A percentile compares a stretch with the other conserved stretches of the same genome.
These are phyloP conservation scores for Daldinia sp. DNA, from an alignment of 2,329 filamentous ascomycete species.

Conservation along the genomic window DNA sequence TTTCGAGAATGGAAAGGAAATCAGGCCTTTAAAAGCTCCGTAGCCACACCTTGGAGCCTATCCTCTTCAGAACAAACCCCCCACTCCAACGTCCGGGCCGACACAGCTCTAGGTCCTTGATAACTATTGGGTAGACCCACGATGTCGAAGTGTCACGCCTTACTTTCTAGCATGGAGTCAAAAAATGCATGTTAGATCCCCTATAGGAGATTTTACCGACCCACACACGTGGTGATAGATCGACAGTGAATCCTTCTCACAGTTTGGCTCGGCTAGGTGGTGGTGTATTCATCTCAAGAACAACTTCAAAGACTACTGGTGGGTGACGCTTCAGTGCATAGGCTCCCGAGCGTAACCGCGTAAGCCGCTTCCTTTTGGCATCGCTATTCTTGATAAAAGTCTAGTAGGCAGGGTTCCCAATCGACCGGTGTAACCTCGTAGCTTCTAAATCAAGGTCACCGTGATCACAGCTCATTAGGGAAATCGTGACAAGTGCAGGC, in stretches of 20 bases:
- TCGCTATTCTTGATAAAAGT: constrained; percentile 27
- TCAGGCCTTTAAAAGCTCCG: constrained; percentile 28
- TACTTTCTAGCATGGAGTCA: constrained; percentile 33
- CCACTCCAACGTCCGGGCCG: constrained; percentile 35
- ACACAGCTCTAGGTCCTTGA: constrained; percentile 35
- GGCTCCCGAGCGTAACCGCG: constrained; percentile 40
- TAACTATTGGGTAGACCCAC: constrained; percentile 38
- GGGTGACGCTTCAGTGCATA: constrained; percentile 39
- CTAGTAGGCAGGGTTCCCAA: constrained; percentile 36
- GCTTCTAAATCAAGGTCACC: constrained; percentile 38
- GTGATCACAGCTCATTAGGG: constrained; percentile 35
- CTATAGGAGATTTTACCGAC: constrained; percentile 38
- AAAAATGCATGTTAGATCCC: constrained; percentile 36
- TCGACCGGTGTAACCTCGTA: constrained; percentile 36
- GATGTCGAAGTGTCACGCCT: constrained; percentile 40
- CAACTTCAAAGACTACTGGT: constrained; percentile 29
- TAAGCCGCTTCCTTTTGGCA: constrained; percentile 27
- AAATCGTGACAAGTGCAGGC: constrained; percentile 34
- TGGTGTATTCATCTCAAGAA: constrained; percentile 43
- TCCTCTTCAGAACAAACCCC: constrained; percentile 33
- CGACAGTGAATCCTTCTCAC: constrained; percentile 37
- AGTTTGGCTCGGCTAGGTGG: constrained; percentile 39
- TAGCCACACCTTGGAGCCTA: constrained; percentile 27
- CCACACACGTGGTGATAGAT: constrained; percentile 45
- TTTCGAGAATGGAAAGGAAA: constrained; percentile 29